A percentile compares a stretch with the other conserved stretches of the same genome.
phyloP scores from a whole-genome alignment of 768 basidiomycete species.

The Russula olivacea region DNA sequence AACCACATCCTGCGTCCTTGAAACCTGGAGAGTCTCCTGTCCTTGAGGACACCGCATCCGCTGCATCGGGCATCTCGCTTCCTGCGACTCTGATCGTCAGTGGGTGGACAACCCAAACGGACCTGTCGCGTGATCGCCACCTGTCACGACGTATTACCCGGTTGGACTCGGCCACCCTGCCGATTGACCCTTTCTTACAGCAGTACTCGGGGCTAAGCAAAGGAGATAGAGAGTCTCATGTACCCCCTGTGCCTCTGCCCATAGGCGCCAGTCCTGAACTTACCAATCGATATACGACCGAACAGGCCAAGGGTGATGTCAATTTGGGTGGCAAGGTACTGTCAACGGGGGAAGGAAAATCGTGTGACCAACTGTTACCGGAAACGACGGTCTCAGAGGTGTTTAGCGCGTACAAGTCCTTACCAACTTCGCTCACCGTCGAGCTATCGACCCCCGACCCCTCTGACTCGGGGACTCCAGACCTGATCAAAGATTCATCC shows the following conservation, averaged over 20 bases:
- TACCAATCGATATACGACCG: background rate
- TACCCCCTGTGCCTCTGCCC: slow-evolving; percentile 7
- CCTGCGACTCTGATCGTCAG: slow-evolving; percentile 15
- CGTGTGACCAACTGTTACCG: background rate
- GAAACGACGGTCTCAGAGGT: background rate
- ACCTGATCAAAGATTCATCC: slow-evolving; percentile 13
- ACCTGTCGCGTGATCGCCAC: slow-evolving; percentile 9
- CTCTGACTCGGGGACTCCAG: slow-evolving; percentile 13
- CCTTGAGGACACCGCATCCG: slow-evolving; percentile 15
- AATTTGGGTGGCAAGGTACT: background rate
- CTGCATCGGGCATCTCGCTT: slow-evolving; percentile 21
- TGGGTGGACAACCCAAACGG: slow-evolving; percentile 7
- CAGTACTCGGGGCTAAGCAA: background rate
- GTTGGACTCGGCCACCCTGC: slow-evolving; percentile 23
- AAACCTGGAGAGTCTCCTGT: slow-evolving; percentile 11
- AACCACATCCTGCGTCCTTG: background rate
- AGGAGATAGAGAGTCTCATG: background rate
- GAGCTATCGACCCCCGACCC: slow-evolving; percentile 4
- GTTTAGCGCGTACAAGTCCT: background rate
- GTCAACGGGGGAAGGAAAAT: background rate
- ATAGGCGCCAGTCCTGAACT: background rate
- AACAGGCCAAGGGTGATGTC: background rate
- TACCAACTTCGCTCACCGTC: slow-evolving; percentile 5
- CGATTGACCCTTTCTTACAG: slow-evolving; percentile 4
- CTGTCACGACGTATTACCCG: slow-evolving; percentile 21